phyloP scores from a whole-genome alignment of 345 rosid genomes.

The Eutrema heterophyllum region DNA sequence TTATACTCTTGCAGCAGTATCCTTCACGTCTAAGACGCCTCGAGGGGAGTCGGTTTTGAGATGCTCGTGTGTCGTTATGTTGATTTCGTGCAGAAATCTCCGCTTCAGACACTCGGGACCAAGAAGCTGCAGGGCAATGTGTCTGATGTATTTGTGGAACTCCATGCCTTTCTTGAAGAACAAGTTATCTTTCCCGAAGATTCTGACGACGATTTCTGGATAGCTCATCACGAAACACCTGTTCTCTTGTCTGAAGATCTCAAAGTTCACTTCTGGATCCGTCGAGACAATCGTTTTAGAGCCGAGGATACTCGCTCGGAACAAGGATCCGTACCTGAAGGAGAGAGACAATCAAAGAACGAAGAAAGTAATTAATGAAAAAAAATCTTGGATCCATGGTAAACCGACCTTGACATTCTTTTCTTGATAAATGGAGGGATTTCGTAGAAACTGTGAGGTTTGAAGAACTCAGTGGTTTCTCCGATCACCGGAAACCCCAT shows the following conservation, averaged over 20 bases:
- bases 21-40: slow-evolving; percentile 30
- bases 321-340: slow-evolving; percentile 39
- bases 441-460: slow-evolving; percentile 10
- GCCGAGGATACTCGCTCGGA: slow-evolving; percentile 39
- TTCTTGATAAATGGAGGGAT: slow-evolving; percentile 29
- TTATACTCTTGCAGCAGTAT: slow-evolving; percentile 8
- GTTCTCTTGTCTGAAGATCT: slow-evolving; percentile 44
- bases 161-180: slow-evolving; percentile 25
- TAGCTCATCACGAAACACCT: slow-evolving; percentile 30
- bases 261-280: slow-evolving; percentile 36
- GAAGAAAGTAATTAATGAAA: not conserved
- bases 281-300: slow-evolving; percentile 33
- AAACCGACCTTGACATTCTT: slow-evolving; percentile 25
- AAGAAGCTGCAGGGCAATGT: slow-evolving; percentile 30
- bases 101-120: slow-evolving; percentile 31
- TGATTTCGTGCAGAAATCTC: slow-evolving; percentile 21
- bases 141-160: slow-evolving; percentile 35
- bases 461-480: slow-evolving; percentile 29
- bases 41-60: slow-evolving; percentile 23
- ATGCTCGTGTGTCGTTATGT: slow-evolving; percentile 16
- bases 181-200: slow-evolving; percentile 33
- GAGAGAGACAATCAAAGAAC: not conserved
- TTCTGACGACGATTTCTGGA: slow-evolving; percentile 29
- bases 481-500: slow-evolving; percentile 34
- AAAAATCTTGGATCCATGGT: not conserved